Base-by-base conservation (phyloP, 1,284 basidiomycete genomes). In the Ganoderma meredithae region DNA sequence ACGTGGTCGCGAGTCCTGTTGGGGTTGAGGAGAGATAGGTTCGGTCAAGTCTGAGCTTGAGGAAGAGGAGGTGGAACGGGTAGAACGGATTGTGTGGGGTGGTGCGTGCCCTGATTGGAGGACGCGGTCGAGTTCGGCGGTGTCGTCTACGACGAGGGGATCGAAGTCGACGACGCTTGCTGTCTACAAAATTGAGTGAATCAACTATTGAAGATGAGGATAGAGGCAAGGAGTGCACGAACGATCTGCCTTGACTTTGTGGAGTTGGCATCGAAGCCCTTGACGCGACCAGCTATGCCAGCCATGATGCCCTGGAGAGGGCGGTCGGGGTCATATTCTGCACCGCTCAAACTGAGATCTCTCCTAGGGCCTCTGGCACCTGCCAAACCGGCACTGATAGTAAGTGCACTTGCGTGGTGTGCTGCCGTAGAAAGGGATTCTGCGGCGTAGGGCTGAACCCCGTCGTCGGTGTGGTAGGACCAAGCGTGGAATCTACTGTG, bases 281-380 rank as follows among this genome's bases (percentile, higher is more conserved):
- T 86, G 55, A 87, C 79, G 70, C 81, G 83, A 61, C 80, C 82
- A 59, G 83, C 82, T 33, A 86, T 86, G 62, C 87, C 86, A 40
- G 86, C 87, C 65, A 93, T 86, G 76, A 94, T 91, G 47, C 89
- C 87, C 68, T 92, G 88, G 31, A 96, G 78, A 17, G 92, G 92
- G 53, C 95, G 83, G 61, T 96, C 95, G 1, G 95, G 94, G 77
- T 96, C 95, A 73, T 94, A 96, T 76, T 96, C 95, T 53, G 89
- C 91, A 33, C 89, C 91, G 75, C 90, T 92, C 47, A 91, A 77
- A 73, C 88, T 91, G 43, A 85, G 78, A 70, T 86, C 89, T 66
- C 88, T 81, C 68, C 84, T 79, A 27, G 78, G 78, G 7, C 80
- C 81, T 25, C 89, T 81, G 3, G 81, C 80, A 62, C 87, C 90